Base-by-base conservation (phyloP, 306 rosid species). In the Alnus glutinosa region DNA sequence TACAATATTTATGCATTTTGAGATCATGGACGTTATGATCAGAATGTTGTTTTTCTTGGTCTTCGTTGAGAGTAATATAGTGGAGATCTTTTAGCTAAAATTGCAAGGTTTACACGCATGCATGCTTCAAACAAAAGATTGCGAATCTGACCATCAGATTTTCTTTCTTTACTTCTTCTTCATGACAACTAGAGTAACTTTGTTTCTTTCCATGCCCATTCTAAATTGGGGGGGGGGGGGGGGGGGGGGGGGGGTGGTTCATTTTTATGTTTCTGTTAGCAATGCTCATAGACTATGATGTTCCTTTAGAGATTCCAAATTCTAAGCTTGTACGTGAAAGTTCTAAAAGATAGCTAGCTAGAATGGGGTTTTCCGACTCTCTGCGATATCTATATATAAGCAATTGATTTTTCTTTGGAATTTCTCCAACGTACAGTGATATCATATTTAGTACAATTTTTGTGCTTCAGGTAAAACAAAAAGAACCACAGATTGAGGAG, bases 101-200 rank as follows among this genome's bases (percentile, higher is more conserved):
- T 37, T 81, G 64, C 51, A 48, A 57, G 73, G 9, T 30, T 75
- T 70, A 44, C 77, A 39, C 44, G 5, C 44, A 39, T 39, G 48
- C 81, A 47, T 61, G 44, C 78, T 71, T 67, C 82, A 78, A 64
- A 55, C 73, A 30, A 62, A 67, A 74, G 73, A 73, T 75, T 76
- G 77, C 74, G 61, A 59, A 36, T 77, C 76, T 82, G 86, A 73
- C 67, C 42, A 8, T 57, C 8, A 59, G 77, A 79, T 80, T 79
- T 73, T 55, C 69, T 78, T 10, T 34, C 59, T 61, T 62, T 68
- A 57, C 18, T 69, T 72, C 82, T 78, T 32, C 70, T 32, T 70
- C 58, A 71, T 44, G 72, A 75, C 46, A 39, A 61, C 66, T 15
- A 10, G 30, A 32, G 39, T 70, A 71, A 51, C 63, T 77, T 73